Conservation (phyloP, 2,329 filamentous ascomycete genomes). For the Cladorrhinum sp. region DNA sequence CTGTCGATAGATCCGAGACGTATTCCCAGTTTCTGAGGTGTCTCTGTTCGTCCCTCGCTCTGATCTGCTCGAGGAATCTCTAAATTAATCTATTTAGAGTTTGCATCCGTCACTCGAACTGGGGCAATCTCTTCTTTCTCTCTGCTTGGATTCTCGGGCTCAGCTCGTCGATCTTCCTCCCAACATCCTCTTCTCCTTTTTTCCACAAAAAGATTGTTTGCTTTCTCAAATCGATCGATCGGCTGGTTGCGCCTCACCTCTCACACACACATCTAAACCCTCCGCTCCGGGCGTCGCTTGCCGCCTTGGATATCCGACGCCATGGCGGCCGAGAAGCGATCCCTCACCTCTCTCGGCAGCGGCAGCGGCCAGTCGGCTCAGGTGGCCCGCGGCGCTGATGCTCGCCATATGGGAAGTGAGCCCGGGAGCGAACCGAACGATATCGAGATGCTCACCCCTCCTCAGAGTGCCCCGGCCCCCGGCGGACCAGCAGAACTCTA, state of each 20-base stretch:
- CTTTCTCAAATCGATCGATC: background rate
- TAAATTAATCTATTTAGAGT: conserved; percentile 1
- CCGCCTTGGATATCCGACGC: conserved; percentile 12
- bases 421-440: conserved; percentile 21
- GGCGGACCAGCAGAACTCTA: conserved; percentile 40
- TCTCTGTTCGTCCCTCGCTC: background rate
- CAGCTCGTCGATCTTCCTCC: background rate
- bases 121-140: background rate
- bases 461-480: conserved; percentile 7
- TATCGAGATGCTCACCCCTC: conserved; percentile 30
- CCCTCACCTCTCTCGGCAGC: conserved; percentile 22
- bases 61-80: background rate
- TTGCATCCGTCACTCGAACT: conserved; percentile 1
- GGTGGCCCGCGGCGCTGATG: conserved; percentile 5
- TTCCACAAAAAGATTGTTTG: conserved; percentile 2
- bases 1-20: conserved; percentile 7
- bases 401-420: conserved; percentile 10
- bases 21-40: background rate
- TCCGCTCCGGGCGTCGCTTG: conserved; percentile 6
- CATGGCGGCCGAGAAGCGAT: conserved; percentile 24
- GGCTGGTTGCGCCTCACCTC: conserved; percentile 9
- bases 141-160: background rate
- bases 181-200: background rate
- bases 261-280: background rate
- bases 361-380: conserved; percentile 20